Evolutionary conservation across 2,329 filamentous ascomycete species (phyloP).

Genomic region (Penicillium digitatum): DNA sequence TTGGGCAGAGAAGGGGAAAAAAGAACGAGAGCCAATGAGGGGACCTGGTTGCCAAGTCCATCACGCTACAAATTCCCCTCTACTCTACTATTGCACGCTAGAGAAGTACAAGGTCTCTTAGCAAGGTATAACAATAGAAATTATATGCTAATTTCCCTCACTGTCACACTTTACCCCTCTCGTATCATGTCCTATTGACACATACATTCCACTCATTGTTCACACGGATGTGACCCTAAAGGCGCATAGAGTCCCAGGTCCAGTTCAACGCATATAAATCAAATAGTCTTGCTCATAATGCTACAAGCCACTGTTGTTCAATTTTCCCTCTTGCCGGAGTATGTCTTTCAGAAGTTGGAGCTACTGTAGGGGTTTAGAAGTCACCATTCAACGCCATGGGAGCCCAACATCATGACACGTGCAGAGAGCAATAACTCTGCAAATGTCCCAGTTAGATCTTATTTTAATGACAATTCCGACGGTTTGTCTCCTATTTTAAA

Average conservation of each 20-base stretch:
- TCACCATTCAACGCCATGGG: background rate
- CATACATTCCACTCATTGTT: background rate
- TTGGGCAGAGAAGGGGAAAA: background rate
- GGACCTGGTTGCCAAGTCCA: background rate
- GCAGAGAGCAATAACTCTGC: background rate
- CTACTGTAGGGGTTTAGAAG: background rate
- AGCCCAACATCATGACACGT: background rate
- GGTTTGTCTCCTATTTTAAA: no score
- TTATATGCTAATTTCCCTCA: conserved; percentile 5
- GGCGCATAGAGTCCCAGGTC: background rate
- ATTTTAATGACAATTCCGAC: no score
- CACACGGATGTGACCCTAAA: background rate
- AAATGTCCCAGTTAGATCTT: no score
- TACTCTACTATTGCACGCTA: conserved; percentile 2
- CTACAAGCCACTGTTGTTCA: background rate
- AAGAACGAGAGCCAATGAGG: background rate
- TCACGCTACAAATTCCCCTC: background rate
- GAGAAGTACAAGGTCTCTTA: background rate
- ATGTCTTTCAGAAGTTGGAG: background rate
- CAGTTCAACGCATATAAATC: background rate
- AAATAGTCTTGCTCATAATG: background rate
- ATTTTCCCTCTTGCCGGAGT: background rate
- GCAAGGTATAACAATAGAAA: conserved; percentile 1
- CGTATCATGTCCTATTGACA: background rate
- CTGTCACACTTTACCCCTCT: background rate